Evolutionary conservation across 1,284 basidiomycete species (phyloP), one percentile per base, ranked within the genome.

Genomic region (Moniliophthora roreri): DNA sequence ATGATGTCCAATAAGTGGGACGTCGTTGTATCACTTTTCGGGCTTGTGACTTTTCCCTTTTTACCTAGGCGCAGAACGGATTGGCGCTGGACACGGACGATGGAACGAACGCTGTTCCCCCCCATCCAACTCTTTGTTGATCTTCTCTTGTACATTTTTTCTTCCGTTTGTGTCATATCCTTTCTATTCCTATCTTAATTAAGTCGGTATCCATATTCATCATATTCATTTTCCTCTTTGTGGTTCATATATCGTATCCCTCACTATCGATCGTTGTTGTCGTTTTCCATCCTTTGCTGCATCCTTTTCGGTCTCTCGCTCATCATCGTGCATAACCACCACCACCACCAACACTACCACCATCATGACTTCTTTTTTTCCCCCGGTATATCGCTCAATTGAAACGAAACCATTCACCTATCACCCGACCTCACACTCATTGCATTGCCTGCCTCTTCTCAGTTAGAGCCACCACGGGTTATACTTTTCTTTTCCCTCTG

Each of bases 21-120:
- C 55, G 54, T 58, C 62, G 61, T 67, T 65, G 62, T 66, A 69
- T 63, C 69, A 67, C 63, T 56, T 60, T 60, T 50, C 45, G 53
- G 50, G 48, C 54, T 56, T 44, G 51, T 40, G 36, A 44, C 50
- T 50, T 50, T 16, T 35, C 9, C n/a, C n/a, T n/a, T n/a, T 40
- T 24, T 11, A 39, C 13, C n/a, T n/a, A 15, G 24, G 11, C 21
- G 18, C 16, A 20, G 18, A 10, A n/a, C 16, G 18, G 48, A 26
- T 26, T 50, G 20, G 18, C 24, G 11, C n/a, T 21, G 48, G 28
- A 50, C 20, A 21, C 24, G 34, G 24, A 18, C 20, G 11, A n/a
- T 38, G 41, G 13, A 32, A 36, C 20, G 34, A 23, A 45, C 36
- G 46, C 40, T 38, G 21, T 47, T n/a, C n/a, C n/a, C 48, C 48